Conservation (phyloP, 106 monocot genomes). For the Posidonia australis region DNA sequence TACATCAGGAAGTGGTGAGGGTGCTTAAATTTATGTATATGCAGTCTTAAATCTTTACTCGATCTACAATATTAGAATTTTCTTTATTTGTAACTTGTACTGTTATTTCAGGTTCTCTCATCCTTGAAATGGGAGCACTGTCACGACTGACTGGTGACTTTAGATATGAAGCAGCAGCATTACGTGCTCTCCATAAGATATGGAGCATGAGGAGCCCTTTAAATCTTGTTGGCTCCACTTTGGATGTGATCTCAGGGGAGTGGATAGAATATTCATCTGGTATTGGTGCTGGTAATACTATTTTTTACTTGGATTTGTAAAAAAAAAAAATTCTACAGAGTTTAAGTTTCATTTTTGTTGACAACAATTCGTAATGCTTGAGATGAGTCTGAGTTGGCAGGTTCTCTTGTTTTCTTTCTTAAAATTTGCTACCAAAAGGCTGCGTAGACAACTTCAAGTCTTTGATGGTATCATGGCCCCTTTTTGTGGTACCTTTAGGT, state of each 20-base stretch:
- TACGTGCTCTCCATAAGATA: slow-evolving; percentile 74
- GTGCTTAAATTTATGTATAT: neutral
- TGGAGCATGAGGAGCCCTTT: slow-evolving; percentile 97
- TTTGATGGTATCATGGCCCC: neutral
- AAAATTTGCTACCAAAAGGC: no score
- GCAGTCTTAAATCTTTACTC: slow-evolving; percentile 2
- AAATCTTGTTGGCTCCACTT: slow-evolving; percentile 83
- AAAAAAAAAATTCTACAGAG: neutral
- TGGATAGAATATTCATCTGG: slow-evolving; percentile 90
- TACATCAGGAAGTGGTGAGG: slow-evolving; percentile 92
- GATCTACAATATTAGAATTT: neutral
- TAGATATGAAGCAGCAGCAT: slow-evolving; percentile 68
- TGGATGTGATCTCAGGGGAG: slow-evolving; percentile 73
- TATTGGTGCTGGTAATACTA: slow-evolving; percentile 75
- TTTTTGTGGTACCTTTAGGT: slow-evolving; percentile 24
- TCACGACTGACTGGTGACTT: slow-evolving; percentile 73
- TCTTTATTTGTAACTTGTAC: neutral
- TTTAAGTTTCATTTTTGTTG: no score
- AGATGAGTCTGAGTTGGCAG: no score
- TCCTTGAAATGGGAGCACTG: slow-evolving; percentile 93
- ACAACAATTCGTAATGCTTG: no score
- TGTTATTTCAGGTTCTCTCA: slow-evolving; percentile 66
- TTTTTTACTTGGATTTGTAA: neutral
- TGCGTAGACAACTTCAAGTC: no score
- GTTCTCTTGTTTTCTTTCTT: no score